These are phyloP conservation scores for Macrolepiota fuliginosa DNA, from an alignment of 768 basidiomycete genomes.

Conservation along the genomic window DNA sequence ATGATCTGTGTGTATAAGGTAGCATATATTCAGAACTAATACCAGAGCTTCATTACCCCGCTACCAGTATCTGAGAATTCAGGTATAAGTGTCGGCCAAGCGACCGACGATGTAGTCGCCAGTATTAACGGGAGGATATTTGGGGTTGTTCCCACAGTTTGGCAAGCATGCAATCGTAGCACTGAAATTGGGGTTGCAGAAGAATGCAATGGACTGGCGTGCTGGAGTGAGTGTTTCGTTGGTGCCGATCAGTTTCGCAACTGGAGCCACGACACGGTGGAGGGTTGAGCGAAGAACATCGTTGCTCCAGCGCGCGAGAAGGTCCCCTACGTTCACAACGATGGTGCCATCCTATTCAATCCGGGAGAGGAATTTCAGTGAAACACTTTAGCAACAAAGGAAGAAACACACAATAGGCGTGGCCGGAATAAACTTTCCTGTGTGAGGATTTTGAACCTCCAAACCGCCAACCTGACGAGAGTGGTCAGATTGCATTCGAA, in stretches of 20 bases:
- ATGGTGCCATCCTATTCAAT: slow-evolving; percentile 66
- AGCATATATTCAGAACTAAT: background rate
- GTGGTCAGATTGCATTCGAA: background rate
- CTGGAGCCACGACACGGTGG: slow-evolving; percentile 79
- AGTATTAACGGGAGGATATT: slow-evolving; percentile 70
- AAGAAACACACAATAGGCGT: slow-evolving; percentile 62
- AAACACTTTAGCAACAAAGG: slow-evolving; percentile 3
- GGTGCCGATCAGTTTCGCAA: slow-evolving; percentile 43
- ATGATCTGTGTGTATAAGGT: background rate
- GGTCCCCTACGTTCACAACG: slow-evolving; percentile 80
- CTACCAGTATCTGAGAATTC: slow-evolving; percentile 14
- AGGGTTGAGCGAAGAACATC: slow-evolving; percentile 76
- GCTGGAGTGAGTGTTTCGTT: slow-evolving; percentile 56
- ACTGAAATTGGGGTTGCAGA: slow-evolving; percentile 79
- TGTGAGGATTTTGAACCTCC: slow-evolving; percentile 80
- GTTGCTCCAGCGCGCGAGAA: slow-evolving; percentile 83
- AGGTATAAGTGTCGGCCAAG: slow-evolving; percentile 56
- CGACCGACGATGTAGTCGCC: slow-evolving; percentile 78
- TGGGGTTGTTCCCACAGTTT: slow-evolving; percentile 53
- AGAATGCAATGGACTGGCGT: slow-evolving; percentile 83
- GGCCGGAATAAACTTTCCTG: slow-evolving; percentile 67
- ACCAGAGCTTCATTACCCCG: background rate
- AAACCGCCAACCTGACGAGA: slow-evolving; percentile 65
- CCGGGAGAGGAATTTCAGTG: slow-evolving; percentile 1
- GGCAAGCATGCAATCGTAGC: slow-evolving; percentile 71